phyloP scores from a whole-genome alignment of 192 early-diverging fungal genomes.

The Kickxella alabastrina region DNA sequence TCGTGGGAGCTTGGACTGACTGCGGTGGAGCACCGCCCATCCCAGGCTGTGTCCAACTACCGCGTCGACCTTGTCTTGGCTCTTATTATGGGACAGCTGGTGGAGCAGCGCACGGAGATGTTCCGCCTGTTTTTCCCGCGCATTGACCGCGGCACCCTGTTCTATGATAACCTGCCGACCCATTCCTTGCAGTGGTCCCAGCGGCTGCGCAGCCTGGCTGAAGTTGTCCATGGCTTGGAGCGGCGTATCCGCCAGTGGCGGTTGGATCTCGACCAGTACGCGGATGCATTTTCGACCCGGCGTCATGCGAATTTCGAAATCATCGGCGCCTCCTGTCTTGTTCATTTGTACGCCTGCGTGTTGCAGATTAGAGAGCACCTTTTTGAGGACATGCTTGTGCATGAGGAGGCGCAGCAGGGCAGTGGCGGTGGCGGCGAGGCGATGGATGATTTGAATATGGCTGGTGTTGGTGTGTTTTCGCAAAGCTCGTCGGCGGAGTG shows the following conservation, averaged over 20 bases:
- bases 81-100: conserved; percentile 46
- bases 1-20: conserved; percentile 46
- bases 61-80: conserved; percentile 40
- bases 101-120: conserved; percentile 46
- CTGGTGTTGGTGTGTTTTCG: conserved; percentile 5
- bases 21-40: conserved; percentile 10
- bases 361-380: conserved; percentile 49
- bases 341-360: conserved; percentile 42
- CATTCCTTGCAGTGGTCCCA: conserved; percentile 29
- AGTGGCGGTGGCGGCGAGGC: neutral
- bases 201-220: conserved; percentile 18
- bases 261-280: conserved; percentile 36
- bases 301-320: conserved; percentile 49
- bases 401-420: conserved; percentile 6
- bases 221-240: conserved; percentile 22
- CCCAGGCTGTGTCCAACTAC: conserved; percentile 26
- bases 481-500: conserved; percentile 21
- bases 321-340: conserved; percentile 40
- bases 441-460: neutral
- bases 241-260: conserved; percentile 47
- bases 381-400: conserved; percentile 34
- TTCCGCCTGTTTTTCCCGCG: conserved; percentile 51
- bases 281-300: conserved; percentile 38
- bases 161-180: conserved; percentile 49
- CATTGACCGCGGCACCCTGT: conserved; percentile 43